Conservation (phyloP, 768 basidiomycete species). For the Trametes gibbosa region DNA sequence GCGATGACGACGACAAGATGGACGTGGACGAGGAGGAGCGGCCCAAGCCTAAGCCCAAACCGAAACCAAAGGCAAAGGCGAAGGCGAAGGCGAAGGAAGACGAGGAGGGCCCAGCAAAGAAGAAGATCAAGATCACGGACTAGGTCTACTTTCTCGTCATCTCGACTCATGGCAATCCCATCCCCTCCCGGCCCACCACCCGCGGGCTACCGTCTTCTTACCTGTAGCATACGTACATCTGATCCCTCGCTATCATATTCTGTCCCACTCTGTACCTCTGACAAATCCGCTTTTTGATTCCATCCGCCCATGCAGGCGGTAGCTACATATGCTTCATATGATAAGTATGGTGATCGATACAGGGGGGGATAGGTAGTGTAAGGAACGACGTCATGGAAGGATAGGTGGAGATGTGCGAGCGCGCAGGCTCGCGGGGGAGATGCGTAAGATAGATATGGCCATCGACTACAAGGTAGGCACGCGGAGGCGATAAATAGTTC, state of each 20-base stretch:
- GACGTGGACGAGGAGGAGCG: slow-evolving; percentile 35
- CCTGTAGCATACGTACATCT: slow-evolving; percentile 5
- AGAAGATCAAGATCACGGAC: slow-evolving; percentile 66
- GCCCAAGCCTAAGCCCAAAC: slow-evolving; percentile 43
- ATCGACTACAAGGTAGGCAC: background rate
- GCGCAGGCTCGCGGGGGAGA: background rate
- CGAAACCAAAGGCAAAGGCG: slow-evolving; percentile 36
- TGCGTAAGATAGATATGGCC: background rate
- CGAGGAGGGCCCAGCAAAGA: slow-evolving; percentile 60
- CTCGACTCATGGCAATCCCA: background rate
- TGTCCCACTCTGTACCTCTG: slow-evolving; percentile 3
- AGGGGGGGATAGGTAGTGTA: slow-evolving; percentile 1
- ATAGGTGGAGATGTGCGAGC: background rate
- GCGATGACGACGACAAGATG: slow-evolving; percentile 39
- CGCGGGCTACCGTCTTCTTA: background rate
- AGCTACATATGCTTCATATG: slow-evolving; percentile 10
- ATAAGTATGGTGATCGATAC: slow-evolving; percentile 5
- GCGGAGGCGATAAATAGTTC: slow-evolving; percentile 11
- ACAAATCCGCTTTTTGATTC: background rate
- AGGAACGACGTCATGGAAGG: slow-evolving; percentile 1
- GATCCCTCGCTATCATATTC: background rate
- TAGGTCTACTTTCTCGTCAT: slow-evolving; percentile 7
- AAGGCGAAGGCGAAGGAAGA: slow-evolving; percentile 40
- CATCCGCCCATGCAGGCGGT: background rate
- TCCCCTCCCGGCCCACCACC: background rate